Evolutionary conservation across 2,329 filamentous ascomycete genomes (phyloP), one percentile per base, ranked within the genome.

Genomic region (Diplodia mutila): DNA sequence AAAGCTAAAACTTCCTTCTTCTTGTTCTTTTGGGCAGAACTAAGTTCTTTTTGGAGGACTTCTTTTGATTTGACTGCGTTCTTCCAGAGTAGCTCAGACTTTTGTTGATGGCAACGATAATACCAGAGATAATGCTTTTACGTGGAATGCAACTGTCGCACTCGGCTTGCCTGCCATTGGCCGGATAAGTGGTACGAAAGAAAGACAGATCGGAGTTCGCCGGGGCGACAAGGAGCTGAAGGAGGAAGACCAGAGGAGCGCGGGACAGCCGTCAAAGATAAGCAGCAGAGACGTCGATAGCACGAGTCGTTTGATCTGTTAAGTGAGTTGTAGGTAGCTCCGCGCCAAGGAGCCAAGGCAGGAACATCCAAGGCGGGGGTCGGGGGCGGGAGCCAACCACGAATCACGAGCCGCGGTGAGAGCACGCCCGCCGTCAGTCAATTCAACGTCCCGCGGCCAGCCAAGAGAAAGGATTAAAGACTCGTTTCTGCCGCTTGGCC

Each of bases 331-430:
- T 27, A 48, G 21, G 39, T 11, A 37, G 57, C 11, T 4, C 8
- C 7, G 34, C n/a, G 57, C 57, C 57, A 61, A 61, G 57, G 11
- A 32, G 46, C 59, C 49, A 63, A 46, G 48, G 46, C 16, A 63
- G 46, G 46, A 51, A 46, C 12, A 32, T 46, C n/a, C 34, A 37
- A 37, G 27, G 53, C 53, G 53, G 51, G 27, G 14, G 14, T n/a
- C 29, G 46, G 37, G 14, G 37, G 37, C 39, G 39, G 39, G 18
- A 21, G 25, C 59, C 59, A 51, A 46, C 34, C 34, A 32, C 34
- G 55, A 51, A 46, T 23, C 34, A 32, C 34, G 55, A 55, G 63
- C 63, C 25, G 39, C 37, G 18, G n/a, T 16, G 1, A 14, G n/a
- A 1, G 53, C 37, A 59, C 52, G 64, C 18, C 29, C 29, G 57